Evolutionary conservation across 148 eudicot species (phyloP), one percentile per base, ranked within the genome.

Genomic region (Rhododendron vialii): DNA sequence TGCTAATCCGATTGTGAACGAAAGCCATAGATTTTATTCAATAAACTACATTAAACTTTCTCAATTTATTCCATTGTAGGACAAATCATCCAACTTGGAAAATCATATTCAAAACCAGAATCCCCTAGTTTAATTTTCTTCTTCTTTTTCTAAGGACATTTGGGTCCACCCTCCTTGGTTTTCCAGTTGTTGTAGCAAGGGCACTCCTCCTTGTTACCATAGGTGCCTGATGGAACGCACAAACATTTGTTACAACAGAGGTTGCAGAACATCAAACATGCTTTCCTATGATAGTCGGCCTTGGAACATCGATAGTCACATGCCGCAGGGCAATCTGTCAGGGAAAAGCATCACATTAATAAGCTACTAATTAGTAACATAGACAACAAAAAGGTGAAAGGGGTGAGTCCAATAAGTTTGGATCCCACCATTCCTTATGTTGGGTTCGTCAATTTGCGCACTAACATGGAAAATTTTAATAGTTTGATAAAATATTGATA

Each of bases 121-220:
- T 28, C 6, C 75, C 15, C 35, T 22, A 61, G 10, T 61, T 55
- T 24, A 20, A 59, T 17, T 59, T 71, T n/a, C 15, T 51, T 41
- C 45, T 41, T 41, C 45, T 41, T 41, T 41, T 41, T 13, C 55
- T 55, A 84, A 84, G 86, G 86, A 18, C 86, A 84, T 59, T 84
- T 84, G 35, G 86, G 80, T 12, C 47, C 47, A 2, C 86, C 86
- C 67, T 51, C 5, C 47, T 71, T 18, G 7, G 86, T 71, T 50
- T 50, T 74, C 86, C 80, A 84, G 67, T 84, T 84, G 67, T 84
- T 84, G 67, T 84, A 84, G 80, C 86, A 84, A 17, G 86, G 86
- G 28, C 86, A 84, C 22, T 84, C 86, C 28, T 74, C 86, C 20
- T 84, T 84, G 86, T 84, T 12, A 50, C 86, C 86, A 22, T 3